A percentile compares a stretch with the other conserved stretches of the same genome.
Conservation (phyloP, 2,329 filamentous ascomycete species). For the Sporothrix pseudoabietina region DNA sequence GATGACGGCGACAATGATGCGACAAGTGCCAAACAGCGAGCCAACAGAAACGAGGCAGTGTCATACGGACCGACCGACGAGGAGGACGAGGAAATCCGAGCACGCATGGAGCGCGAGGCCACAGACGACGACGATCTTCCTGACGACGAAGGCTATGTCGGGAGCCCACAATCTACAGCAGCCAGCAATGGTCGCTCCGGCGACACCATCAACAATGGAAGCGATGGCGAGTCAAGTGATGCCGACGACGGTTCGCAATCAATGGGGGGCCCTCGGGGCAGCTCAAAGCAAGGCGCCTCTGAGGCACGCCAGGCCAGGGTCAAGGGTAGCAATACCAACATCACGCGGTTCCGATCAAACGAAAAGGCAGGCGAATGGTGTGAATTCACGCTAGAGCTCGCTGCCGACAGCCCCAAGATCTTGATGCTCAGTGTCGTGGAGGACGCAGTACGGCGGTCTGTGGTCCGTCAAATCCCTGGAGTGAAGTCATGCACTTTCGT, state of each 20-base stretch:
- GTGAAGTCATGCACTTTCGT: constrained; percentile 73
- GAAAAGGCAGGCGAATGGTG: constrained; percentile 72
- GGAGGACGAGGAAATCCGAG: constrained; percentile 76
- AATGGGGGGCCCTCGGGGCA: constrained; percentile 39
- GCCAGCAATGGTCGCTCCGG: neutral
- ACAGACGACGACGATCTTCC: constrained; percentile 56
- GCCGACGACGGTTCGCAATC: constrained; percentile 38
- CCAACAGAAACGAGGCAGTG: constrained; percentile 77
- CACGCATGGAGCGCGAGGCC: constrained; percentile 61
- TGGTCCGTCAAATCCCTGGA: constrained; percentile 83
- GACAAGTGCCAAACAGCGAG: constrained; percentile 70
- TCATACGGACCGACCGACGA: constrained; percentile 94
- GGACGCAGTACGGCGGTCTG: constrained; percentile 71
- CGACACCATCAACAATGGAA: neutral
- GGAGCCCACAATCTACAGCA: constrained; percentile 48
- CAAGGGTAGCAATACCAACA: constrained; percentile 63
- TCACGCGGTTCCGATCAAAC: constrained; percentile 80
- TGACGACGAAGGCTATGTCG: constrained; percentile 57
- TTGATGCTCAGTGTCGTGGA: constrained; percentile 92
- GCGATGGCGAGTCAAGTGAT: neutral
- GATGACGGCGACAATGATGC: constrained; percentile 79
- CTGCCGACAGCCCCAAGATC: constrained; percentile 79
- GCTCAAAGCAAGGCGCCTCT: constrained; percentile 37
- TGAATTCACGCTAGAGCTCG: constrained; percentile 80
- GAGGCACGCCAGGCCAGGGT: constrained; percentile 65